Base-by-base conservation (phyloP, 2,329 filamentous ascomycete species). In the Alternaria atra region DNA sequence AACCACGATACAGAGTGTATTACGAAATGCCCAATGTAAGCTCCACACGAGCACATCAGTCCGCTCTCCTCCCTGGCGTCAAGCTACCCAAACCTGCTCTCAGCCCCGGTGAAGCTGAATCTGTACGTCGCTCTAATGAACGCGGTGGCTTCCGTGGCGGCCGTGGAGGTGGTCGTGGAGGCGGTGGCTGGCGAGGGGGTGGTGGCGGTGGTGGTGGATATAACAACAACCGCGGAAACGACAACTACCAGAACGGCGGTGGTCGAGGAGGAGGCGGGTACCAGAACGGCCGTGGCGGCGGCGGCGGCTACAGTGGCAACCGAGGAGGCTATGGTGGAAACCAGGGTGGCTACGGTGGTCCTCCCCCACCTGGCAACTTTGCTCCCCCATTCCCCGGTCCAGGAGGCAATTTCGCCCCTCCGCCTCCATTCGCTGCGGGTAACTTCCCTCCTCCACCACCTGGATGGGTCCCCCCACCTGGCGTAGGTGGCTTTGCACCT, bases 31-130 rank as follows among this genome's bases (percentile, higher is more conserved):
- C 94, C 0, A 84, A 85, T 40, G 40, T 77, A 1, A 88, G 87
- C 17, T 61, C 70, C 3, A 84, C 83, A 9, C 86, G 92, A 70
- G 83, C 88, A 5, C 95, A 99, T 81, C 97, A 97, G 77, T 97
- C 94, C 6, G 96, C 97, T 91, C 86, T 99, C 13, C 85, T 99
- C 35, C 90, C 93, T 3, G 95, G 95, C 12, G 89, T 94, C 39
- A 89, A 90, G 70, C 85, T 94, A 58, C 88, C 91, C 5, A 81
- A 85, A 2, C 88, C 92, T 2, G 90, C 88, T 9, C 86, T 99
- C 1, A 68, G 53, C 27, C 91, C 91, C 58, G 85, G 87, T 34
- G 87, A 86, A 86, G 94, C 43, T 88, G 89, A 73, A 85, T 86
- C 54, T 89, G 90, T 74, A 83, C 90, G 34, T 83, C 86, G 55